phyloP scores from a whole-genome alignment of 805 yeast species.

The Schwanniomyces pseudopolymorphus region DNA sequence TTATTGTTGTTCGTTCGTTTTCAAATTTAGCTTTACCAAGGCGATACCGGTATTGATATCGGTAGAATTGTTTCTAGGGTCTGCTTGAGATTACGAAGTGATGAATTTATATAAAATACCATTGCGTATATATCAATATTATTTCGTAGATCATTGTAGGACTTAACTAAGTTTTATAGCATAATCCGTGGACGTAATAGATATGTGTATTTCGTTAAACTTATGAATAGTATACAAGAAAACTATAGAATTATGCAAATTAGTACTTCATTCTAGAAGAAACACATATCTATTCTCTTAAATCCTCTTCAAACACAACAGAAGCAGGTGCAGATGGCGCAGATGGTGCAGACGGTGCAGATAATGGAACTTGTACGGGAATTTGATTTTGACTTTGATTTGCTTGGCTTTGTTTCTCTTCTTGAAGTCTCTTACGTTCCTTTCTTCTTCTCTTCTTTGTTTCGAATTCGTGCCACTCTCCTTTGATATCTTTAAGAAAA shows the following conservation, averaged over 20 bases:
- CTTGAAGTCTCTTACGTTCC: conserved; percentile 41
- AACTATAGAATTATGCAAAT: neutral
- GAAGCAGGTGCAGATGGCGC: conserved; percentile 11
- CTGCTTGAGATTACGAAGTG: too few species aligned
- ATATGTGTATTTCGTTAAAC: neutral
- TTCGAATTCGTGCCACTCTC: conserved; percentile 98
- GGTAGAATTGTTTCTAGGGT: neutral
- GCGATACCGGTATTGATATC: neutral
- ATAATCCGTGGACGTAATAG: neutral
- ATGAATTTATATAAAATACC: too few species aligned
- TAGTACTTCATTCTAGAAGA: neutral
- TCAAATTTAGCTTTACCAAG: too few species aligned
- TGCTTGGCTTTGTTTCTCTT: conserved; percentile 16
- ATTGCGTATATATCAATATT: too few species aligned
- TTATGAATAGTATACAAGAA: neutral
- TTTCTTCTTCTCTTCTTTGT: conserved; percentile 74
- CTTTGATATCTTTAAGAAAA: conserved; percentile 55
- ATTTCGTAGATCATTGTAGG: too few species aligned
- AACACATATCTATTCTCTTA: conserved; percentile 1
- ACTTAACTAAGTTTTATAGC: too few species aligned
- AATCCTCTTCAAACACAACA: conserved; percentile 6
- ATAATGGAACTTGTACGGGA: neutral
- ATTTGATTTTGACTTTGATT: conserved; percentile 1
- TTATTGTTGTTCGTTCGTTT: too few species aligned
- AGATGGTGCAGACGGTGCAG: neutral